Conservation (phyloP, 805 yeast species). For the Pichia gijzeniarum region DNA sequence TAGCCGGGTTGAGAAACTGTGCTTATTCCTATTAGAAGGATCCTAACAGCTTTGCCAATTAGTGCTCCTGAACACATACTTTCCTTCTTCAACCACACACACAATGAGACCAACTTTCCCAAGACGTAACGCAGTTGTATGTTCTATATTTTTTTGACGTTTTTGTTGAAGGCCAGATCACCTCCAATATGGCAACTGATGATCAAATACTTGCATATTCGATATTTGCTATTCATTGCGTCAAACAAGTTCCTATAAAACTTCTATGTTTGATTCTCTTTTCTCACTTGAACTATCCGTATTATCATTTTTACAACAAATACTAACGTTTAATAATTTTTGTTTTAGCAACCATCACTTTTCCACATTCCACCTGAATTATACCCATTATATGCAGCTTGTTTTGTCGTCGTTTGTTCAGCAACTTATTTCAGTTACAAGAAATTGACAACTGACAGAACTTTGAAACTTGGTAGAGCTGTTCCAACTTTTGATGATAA, state of each 20-base stretch:
- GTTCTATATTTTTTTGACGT: background rate
- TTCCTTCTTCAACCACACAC: background rate
- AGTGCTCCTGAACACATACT: too few species aligned
- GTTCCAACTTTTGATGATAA: conserved; percentile 38
- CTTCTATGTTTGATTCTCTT: too few species aligned
- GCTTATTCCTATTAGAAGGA: too few species aligned
- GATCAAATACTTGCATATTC: background rate
- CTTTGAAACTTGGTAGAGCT: conserved; percentile 43
- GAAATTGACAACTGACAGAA: conserved; percentile 42
- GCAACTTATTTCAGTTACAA: conserved; percentile 48
- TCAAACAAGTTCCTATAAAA: too few species aligned
- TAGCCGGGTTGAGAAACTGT: too few species aligned
- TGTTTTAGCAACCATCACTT: conserved; percentile 17
- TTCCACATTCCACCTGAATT: conserved; percentile 44
- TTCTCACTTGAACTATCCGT: too few species aligned
- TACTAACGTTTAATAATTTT: background rate
- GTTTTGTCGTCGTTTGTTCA: conserved; percentile 44
- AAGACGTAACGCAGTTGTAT: conserved; percentile 23
- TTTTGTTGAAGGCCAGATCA: background rate
- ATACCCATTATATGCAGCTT: conserved; percentile 51
- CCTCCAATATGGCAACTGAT: background rate
- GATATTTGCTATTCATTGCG: too few species aligned
- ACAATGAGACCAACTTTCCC: conserved; percentile 46
- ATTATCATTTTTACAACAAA: background rate
- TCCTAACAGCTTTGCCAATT: too few species aligned